Percentiles rank a stretch among this genome's conserved stretches.
phyloP scores from a whole-genome alignment of 1,284 basidiomycete genomes.

The Nidula niveotomentosa region DNA sequence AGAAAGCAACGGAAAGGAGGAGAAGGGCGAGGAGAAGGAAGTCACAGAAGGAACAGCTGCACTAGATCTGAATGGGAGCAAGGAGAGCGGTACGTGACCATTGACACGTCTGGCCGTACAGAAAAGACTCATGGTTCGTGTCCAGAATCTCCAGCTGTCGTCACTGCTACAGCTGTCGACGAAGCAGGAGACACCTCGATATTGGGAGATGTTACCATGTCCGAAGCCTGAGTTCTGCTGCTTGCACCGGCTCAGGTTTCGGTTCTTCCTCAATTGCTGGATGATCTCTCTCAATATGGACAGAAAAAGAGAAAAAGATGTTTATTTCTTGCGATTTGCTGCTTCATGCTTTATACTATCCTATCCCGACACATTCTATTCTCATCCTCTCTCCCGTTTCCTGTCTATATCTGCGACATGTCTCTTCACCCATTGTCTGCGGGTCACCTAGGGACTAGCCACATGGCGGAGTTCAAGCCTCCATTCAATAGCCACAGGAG shows the following conservation, averaged over 20 bases:
- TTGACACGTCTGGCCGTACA: background rate
- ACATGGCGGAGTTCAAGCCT: background rate
- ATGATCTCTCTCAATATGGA: background rate
- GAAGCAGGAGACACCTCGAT: conserved; percentile 27
- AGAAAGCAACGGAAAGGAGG: conserved; percentile 3
- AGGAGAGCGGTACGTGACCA: conserved; percentile 10
- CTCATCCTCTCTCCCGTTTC: background rate
- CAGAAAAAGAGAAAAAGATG: background rate
- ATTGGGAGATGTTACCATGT: conserved; percentile 46
- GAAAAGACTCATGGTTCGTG: background rate
- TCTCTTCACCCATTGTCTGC: background rate
- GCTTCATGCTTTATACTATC: background rate
- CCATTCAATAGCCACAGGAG: background rate
- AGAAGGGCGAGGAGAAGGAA: conserved; percentile 19
- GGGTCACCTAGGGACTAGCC: background rate
- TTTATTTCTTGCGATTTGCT: background rate
- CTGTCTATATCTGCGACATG: background rate
- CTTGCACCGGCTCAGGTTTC: background rate
- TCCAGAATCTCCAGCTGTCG: conserved; percentile 15
- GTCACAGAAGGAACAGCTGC: conserved; percentile 18
- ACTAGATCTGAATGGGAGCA: conserved; percentile 25
- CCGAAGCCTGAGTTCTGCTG: conserved; percentile 30
- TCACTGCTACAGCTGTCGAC: conserved; percentile 17
- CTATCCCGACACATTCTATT: background rate
- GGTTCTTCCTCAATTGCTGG: background rate